These are phyloP conservation scores for Dothideomycetes sp. DNA, from an alignment of 2,329 filamentous ascomycete genomes.

Conservation along the genomic window DNA sequence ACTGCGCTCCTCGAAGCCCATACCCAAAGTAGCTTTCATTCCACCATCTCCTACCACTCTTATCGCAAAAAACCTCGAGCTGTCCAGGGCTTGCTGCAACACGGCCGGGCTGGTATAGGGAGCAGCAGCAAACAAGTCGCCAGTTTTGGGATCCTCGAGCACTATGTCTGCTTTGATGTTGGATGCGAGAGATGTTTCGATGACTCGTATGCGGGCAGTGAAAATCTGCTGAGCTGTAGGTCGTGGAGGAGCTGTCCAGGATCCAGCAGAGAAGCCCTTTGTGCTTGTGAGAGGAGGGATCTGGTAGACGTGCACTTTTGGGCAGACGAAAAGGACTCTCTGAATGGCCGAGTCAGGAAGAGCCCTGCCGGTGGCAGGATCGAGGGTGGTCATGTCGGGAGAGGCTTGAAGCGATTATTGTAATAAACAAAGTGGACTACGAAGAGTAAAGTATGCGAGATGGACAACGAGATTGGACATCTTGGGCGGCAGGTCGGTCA, in stretches of 20 bases:
- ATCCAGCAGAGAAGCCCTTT: constrained; percentile 65
- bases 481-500: too few species aligned
- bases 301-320: constrained; percentile 72
- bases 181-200: constrained; percentile 20
- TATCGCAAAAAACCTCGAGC: constrained; percentile 73
- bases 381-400: constrained; percentile 48
- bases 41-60: constrained; percentile 66
- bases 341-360: constrained; percentile 71
- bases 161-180: constrained; percentile 60
- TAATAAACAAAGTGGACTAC: too few species aligned
- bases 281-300: constrained; percentile 70
- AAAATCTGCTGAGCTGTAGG: constrained; percentile 65
- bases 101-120: constrained; percentile 57
- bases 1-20: constrained; percentile 78
- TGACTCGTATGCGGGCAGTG: constrained; percentile 60
- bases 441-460: too few species aligned
- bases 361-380: constrained; percentile 58
- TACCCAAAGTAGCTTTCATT: constrained; percentile 66
- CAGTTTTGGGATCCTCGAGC: constrained; percentile 63
- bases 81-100: constrained; percentile 71
- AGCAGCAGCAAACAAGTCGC: constrained; percentile 71
- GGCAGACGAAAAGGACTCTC: constrained; percentile 67
- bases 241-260: constrained; percentile 60
- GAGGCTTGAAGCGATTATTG: background rate
- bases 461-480: too few species aligned